Evolutionary conservation across 164 flowering plant genomes (phyloP).

Genomic region (Macadamia tetraphylla): DNA sequence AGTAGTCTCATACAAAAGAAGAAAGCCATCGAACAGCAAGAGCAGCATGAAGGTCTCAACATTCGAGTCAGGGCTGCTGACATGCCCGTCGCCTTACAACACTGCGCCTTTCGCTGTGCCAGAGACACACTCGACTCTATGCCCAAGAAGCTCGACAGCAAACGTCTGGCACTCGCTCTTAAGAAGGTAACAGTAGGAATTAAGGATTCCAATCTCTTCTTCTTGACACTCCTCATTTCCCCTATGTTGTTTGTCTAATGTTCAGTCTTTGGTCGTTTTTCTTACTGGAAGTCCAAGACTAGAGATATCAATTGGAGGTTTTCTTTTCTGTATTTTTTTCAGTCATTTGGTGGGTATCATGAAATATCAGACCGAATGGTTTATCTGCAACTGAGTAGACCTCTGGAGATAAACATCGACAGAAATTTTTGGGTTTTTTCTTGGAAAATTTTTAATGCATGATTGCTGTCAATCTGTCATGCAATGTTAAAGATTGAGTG

Average conservation of each 20-base stretch:
- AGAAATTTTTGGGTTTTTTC: no score
- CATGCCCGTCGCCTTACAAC: constrained; percentile 69
- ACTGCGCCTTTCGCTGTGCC: constrained; percentile 63
- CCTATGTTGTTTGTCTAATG: background rate
- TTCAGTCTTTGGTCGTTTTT: background rate
- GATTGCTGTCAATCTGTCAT: no score
- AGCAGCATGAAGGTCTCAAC: constrained; percentile 37
- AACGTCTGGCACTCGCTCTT: constrained; percentile 82
- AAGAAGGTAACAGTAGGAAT: constrained; percentile 50
- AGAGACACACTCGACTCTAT: constrained; percentile 60
- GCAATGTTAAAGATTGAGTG: no score
- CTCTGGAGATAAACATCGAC: no score
- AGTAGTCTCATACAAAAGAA: constrained; percentile 76
- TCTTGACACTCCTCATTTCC: background rate
- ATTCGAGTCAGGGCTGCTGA: constrained; percentile 79
- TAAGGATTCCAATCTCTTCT: background rate
- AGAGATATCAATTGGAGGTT: background rate
- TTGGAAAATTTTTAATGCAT: no score
- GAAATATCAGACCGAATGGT: no score
- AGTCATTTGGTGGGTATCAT: no score
- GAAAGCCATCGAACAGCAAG: constrained; percentile 52
- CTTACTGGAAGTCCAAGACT: background rate
- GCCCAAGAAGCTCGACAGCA: constrained; percentile 77
- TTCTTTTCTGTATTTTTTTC: no score
- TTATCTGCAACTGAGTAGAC: no score